A percentile compares a stretch with the other conserved stretches of the same genome.
Conservation (phyloP, 2,329 filamentous ascomycete species). For the Nigrospora sphaerica region DNA sequence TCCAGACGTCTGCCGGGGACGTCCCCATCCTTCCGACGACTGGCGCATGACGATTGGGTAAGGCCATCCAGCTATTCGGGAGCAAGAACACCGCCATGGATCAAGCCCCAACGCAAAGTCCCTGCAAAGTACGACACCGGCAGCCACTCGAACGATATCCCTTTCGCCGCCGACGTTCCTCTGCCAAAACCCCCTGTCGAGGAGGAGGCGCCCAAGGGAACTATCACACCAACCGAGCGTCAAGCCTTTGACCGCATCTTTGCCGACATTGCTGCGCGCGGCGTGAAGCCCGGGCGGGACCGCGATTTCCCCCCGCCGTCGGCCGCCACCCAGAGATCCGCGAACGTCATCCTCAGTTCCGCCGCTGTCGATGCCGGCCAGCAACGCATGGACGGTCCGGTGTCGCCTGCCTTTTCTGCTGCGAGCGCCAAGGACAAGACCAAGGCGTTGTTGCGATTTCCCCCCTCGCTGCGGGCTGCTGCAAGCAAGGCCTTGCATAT, state of each 20-base stretch:
- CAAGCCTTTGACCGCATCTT: slow-evolving; percentile 48
- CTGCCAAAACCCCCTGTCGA: no score
- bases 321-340: slow-evolving; percentile 8
- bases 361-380: slow-evolving; percentile 16
- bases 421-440: slow-evolving; percentile 21
- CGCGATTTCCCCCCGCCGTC: slow-evolving; percentile 6
- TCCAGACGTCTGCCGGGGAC: slow-evolving; percentile 15
- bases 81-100: no score
- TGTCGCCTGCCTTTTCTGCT: slow-evolving; percentile 9
- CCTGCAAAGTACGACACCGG: no score
- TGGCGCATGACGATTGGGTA: slow-evolving; percentile 13
- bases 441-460: slow-evolving; percentile 30
- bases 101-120: no score
- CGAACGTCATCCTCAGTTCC: slow-evolving; percentile 20
- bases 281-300: slow-evolving; percentile 12
- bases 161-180: no score
- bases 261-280: slow-evolving; percentile 42
- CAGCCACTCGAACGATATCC: no score
- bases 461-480: slow-evolving; percentile 29
- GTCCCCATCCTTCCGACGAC: slow-evolving; percentile 10
- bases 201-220: slow-evolving; percentile 22
- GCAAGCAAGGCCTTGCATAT: slow-evolving; percentile 29
- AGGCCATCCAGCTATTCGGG: not conserved
- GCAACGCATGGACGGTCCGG: slow-evolving; percentile 5
- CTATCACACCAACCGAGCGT: slow-evolving; percentile 50